Evolutionary conservation across 2,329 filamentous ascomycete species (phyloP), one percentile per base, ranked within the genome.

Genomic region (Fusarium sp.): DNA sequence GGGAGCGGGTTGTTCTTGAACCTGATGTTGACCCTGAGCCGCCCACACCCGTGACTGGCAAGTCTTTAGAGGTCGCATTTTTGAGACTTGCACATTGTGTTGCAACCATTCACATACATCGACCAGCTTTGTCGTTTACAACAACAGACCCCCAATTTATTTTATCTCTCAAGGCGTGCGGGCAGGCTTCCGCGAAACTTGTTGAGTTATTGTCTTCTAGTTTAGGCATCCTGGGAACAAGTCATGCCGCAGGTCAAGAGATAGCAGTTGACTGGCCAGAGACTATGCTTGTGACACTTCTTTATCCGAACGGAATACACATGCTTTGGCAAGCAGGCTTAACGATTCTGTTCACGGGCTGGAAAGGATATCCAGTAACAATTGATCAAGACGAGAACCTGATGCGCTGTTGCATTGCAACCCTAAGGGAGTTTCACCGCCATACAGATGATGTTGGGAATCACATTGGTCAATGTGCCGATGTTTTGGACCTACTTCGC

Each of bases 321-420:
- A 73, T 74, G 71, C 57, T 75, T 10, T 74, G 70, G 72, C 66
- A 75, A 37, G 68, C 69, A 15, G 72, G 72, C 2, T 39, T 74
- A 9, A 74, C 69, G 1, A 56, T 75, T 7, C 46, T 75, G 4
- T 75, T 72, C 23, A 55, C 70, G 1, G 58, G 61, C 1, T 73
- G 71, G 71, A 74, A 75, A 37, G 65, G 63, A 0, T 61, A 68
- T 14, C 58, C 64, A 1, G 49, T 66, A 2, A 22, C 51, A 8
- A 55, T 55, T 9, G 58, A 61, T 6, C 8, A 23, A 6, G 67
- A 73, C 8, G 67, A 67, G 17, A 49, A 4, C 17, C 32, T 67
- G 7, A 53, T 74, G 4, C 48, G 25, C 17, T 64, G 46, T 2
- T 74, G 71, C 56, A 55, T 62, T 4, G 48, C 43, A 20, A 59